Evolutionary conservation across 352 stramenopile species (phyloP).

Genomic region (Globisporangium parvum): DNA sequence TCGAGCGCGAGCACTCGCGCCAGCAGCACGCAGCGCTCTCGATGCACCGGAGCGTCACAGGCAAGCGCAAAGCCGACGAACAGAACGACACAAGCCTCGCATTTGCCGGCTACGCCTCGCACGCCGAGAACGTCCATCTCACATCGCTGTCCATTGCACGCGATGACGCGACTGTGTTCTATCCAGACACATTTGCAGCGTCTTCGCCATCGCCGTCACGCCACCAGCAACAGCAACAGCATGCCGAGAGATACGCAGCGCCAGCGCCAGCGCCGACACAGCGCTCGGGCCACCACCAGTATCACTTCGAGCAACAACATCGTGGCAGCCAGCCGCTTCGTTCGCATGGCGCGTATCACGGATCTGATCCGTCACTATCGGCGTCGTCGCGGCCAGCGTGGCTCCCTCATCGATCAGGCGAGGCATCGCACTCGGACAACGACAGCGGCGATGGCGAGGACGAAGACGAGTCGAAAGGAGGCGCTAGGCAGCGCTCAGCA

Average conservation of each 20-base stretch:
- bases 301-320: background rate
- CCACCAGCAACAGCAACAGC: background rate
- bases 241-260: background rate
- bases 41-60: background rate
- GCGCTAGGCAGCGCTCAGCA: background rate
- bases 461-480: constrained; percentile 8
- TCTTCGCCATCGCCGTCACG: background rate
- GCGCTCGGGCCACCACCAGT: background rate
- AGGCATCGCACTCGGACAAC: background rate
- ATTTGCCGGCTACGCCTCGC: background rate
- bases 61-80: constrained; percentile 11
- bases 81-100: background rate
- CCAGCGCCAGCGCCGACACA: too few species aligned
- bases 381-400: constrained; percentile 1
- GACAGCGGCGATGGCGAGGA: background rate
- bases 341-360: background rate
- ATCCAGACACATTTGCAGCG: background rate
- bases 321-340: background rate
- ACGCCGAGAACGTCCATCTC: background rate
- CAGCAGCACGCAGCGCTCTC: background rate
- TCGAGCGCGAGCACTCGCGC: background rate
- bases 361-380: background rate
- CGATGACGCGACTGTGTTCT: background rate
- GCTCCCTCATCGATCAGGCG: background rate
- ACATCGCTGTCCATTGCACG: background rate